Percentiles rank a stretch among this genome's conserved stretches.
Evolutionary conservation across 345 rosid genomes (phyloP).

Genomic region (Limnanthes douglasii): DNA sequence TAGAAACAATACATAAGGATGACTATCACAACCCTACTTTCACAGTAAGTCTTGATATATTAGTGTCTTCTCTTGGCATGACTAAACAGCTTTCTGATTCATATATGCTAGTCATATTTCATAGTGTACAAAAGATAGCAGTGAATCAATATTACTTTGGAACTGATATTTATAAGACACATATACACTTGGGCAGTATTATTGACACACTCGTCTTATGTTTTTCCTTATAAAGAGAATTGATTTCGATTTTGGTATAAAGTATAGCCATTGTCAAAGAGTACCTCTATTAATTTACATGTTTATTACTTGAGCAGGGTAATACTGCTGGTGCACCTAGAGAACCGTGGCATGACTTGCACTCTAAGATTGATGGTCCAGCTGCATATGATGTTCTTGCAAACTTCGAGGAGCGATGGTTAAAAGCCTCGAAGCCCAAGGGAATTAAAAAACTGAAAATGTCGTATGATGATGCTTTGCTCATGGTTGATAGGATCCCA

Average conservation of each 20-base stretch:
- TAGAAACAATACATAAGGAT: slow-evolving; percentile 60
- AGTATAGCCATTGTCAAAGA: too few species aligned
- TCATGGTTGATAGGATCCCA: slow-evolving; percentile 63
- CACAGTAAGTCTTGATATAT: slow-evolving; percentile 54
- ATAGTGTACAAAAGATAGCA: too few species aligned
- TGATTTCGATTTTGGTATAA: too few species aligned
- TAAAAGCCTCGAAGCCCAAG: slow-evolving; percentile 60
- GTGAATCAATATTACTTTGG: too few species aligned
- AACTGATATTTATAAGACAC: too few species aligned
- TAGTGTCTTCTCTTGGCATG: too few species aligned
- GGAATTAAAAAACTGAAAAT: slow-evolving; percentile 63
- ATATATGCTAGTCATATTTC: too few species aligned
- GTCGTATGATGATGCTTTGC: slow-evolving; percentile 75
- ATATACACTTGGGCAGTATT: too few species aligned
- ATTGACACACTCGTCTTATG: too few species aligned
- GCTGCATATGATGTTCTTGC: slow-evolving; percentile 89
- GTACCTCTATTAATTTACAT: neutral
- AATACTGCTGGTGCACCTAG: slow-evolving; percentile 59
- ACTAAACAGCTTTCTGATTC: too few species aligned
- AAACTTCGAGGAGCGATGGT: slow-evolving; percentile 96
- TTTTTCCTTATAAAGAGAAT: too few species aligned
- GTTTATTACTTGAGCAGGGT: slow-evolving; percentile 31
- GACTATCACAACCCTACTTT: slow-evolving; percentile 90
- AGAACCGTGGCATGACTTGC: slow-evolving; percentile 98
- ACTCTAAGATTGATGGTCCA: slow-evolving; percentile 84